These are phyloP conservation scores for Cairneyella variabilis DNA, from an alignment of 495 filamentous ascomycete genomes.

Conservation along the genomic window DNA sequence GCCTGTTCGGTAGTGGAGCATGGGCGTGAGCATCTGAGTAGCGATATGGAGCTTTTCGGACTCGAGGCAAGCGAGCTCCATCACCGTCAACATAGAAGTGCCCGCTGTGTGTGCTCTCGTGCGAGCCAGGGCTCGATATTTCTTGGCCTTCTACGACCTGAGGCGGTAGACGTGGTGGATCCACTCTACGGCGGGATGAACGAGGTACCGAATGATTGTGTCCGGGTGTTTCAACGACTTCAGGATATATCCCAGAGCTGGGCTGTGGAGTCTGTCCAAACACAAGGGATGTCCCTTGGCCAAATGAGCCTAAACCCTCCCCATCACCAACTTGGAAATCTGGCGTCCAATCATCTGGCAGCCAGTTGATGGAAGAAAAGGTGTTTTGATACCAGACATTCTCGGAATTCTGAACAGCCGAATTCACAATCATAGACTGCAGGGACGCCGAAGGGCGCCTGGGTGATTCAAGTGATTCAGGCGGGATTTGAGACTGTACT, in stretches of 20 bases:
- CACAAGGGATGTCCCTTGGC: background rate
- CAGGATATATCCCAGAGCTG: background rate
- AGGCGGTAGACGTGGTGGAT: background rate
- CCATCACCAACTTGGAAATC: conserved; percentile 25
- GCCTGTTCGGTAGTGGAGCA: conserved; percentile 10
- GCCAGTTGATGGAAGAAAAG: conserved; percentile 20
- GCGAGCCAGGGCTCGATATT: conserved; percentile 9
- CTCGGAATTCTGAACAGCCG: background rate
- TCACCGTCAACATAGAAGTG: conserved; percentile 39
- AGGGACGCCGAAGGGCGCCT: no score
- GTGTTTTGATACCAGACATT: conserved; percentile 13
- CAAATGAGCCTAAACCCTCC: conserved; percentile 21
- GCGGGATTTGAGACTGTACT: no score
- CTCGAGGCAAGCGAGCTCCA: conserved; percentile 30
- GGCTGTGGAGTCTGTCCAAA: conserved; percentile 1
- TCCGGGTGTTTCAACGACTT: background rate
- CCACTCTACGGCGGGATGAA: background rate
- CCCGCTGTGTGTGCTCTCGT: conserved; percentile 19
- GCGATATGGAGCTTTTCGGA: conserved; percentile 21
- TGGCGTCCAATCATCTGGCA: conserved; percentile 25
- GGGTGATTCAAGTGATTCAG: no score
- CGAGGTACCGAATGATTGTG: background rate
- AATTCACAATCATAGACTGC: no score
- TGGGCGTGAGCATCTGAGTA: conserved; percentile 13
- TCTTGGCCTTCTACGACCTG: conserved; percentile 6